Evolutionary conservation across 2,329 filamentous ascomycete genomes (phyloP).

Genomic region (Coleophoma cylindrospora): DNA sequence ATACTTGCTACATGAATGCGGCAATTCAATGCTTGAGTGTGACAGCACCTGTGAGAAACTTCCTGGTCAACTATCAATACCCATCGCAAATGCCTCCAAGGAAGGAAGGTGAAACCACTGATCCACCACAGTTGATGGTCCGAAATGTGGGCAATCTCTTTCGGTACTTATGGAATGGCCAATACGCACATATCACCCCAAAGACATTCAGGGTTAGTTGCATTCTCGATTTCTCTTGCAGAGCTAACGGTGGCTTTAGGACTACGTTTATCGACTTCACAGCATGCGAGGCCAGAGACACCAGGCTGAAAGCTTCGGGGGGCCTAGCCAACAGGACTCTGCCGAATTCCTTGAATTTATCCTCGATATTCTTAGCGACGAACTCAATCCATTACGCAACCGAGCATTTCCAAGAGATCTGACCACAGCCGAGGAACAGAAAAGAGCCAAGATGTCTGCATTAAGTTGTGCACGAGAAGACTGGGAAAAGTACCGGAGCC

Average conservation of each 20-base stretch:
- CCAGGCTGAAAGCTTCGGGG: constrained; percentile 59
- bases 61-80: constrained; percentile 56
- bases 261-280: constrained; percentile 62
- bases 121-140: constrained; percentile 53
- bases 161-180: constrained; percentile 29
- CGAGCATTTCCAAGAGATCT: constrained; percentile 41
- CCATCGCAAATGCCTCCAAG: constrained; percentile 56
- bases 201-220: constrained; percentile 51
- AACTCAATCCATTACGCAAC: constrained; percentile 69
- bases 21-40: constrained; percentile 78
- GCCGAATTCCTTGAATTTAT: constrained; percentile 86
- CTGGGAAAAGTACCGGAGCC: constrained; percentile 1
- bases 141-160: constrained; percentile 55
- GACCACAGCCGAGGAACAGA: constrained; percentile 47
- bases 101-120: constrained; percentile 51
- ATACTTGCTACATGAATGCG: constrained; percentile 92
- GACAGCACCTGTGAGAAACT: constrained; percentile 62
- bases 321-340: constrained; percentile 69
- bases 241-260: constrained; percentile 39
- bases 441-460: constrained; percentile 38
- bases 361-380: constrained; percentile 76
- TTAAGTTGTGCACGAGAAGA: background rate
- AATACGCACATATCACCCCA: constrained; percentile 38
- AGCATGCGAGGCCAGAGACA: constrained; percentile 40
- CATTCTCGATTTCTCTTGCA: background rate